A percentile compares a stretch with the other conserved stretches of the same genome.
Evolutionary conservation across 2,329 filamentous ascomycete species (phyloP).

Genomic region (Nemania serpens): DNA sequence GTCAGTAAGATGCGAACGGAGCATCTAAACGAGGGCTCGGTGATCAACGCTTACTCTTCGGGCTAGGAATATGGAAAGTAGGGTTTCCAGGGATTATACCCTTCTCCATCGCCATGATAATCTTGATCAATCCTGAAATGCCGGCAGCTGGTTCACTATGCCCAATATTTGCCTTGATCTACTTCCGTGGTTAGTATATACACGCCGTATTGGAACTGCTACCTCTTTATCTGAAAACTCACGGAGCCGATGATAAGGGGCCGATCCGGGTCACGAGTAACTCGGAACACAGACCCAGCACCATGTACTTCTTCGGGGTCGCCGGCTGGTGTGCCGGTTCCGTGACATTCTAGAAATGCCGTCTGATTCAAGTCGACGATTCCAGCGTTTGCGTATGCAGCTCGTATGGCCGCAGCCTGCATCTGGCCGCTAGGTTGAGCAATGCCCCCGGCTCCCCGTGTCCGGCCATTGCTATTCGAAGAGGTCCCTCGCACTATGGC

Average conservation of each 20-base stretch:
- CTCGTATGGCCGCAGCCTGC: neutral
- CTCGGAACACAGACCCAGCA: neutral
- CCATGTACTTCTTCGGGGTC: neutral
- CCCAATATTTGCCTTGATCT: slow-evolving; percentile 42
- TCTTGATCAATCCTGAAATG: slow-evolving; percentile 19
- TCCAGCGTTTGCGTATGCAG: neutral
- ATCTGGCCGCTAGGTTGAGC: neutral
- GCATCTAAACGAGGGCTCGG: no score
- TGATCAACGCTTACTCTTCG: slow-evolving; percentile 6
- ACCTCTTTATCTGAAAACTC: no score
- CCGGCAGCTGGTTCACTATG: slow-evolving; percentile 40
- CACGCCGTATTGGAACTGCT: no score
- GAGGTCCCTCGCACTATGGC: slow-evolving; percentile 43
- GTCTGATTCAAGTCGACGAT: neutral
- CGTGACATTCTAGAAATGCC: slow-evolving; percentile 1
- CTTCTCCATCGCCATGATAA: neutral
- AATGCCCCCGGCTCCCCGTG: neutral
- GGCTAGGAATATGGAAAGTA: slow-evolving; percentile 4
- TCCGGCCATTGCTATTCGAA: slow-evolving; percentile 34
- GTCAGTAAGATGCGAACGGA: no score
- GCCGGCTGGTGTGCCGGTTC: neutral
- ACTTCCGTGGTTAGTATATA: no score
- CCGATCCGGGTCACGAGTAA: neutral
- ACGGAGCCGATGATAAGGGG: neutral
- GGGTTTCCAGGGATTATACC: slow-evolving; percentile 12